A percentile compares a stretch with the other conserved stretches of the same genome.
phyloP scores from a whole-genome alignment of 2,329 filamentous ascomycete genomes.

The Fusarium transvaalense region DNA sequence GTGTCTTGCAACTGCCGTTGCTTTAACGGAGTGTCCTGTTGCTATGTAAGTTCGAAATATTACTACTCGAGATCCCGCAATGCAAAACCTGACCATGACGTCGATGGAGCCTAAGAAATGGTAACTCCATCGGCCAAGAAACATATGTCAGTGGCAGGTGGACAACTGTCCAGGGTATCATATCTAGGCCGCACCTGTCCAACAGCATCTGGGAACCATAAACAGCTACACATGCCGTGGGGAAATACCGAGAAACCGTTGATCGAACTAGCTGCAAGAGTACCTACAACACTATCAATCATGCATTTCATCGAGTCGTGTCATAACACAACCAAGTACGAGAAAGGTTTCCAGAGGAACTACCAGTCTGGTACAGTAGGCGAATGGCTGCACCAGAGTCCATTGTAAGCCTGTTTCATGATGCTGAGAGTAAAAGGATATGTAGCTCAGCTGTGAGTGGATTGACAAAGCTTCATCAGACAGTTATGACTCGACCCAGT shows the following conservation, averaged over 20 bases:
- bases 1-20: slow-evolving; percentile 40
- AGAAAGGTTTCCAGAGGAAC: neutral
- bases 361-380: too few species aligned
- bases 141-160: slow-evolving; percentile 3
- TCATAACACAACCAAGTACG: slow-evolving; percentile 4
- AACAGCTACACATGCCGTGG: neutral
- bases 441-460: neutral
- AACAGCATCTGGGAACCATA: neutral
- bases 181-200: slow-evolving; percentile 5
- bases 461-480: slow-evolving; percentile 23
- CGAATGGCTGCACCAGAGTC: neutral
- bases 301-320: slow-evolving; percentile 14
- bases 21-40: slow-evolving; percentile 8
- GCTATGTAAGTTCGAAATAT: slow-evolving; percentile 12
- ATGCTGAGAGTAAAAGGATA: neutral
- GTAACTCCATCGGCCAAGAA: slow-evolving; percentile 26
- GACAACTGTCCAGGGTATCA: slow-evolving; percentile 8
- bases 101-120: slow-evolving; percentile 22
- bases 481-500: slow-evolving; percentile 35
- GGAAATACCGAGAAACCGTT: neutral
- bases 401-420: neutral
- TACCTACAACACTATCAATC: too few species aligned
- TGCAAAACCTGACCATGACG: slow-evolving; percentile 25
- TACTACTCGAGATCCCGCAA: slow-evolving; percentile 23
- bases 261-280: slow-evolving; percentile 6